These are phyloP conservation scores for Planoprotostelium fungivorum DNA, from an alignment of 78 protist species.

Conservation along the genomic window DNA sequence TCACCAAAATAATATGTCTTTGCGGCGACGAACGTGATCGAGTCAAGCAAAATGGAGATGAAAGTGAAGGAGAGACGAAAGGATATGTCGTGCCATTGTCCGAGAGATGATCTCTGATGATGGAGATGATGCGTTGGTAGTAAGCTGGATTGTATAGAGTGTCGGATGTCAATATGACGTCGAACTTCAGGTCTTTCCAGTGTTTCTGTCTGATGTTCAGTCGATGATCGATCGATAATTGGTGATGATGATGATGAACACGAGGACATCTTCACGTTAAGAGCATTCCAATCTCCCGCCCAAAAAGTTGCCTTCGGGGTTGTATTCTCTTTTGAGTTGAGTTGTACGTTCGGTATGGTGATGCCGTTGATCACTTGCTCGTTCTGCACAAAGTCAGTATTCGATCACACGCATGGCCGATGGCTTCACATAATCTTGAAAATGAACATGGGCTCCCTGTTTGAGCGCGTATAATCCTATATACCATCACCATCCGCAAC, in stretches of 20 bases:
- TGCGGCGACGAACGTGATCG: no score
- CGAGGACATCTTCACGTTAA: background rate
- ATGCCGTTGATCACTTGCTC: constrained; percentile 29
- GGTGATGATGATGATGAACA: background rate
- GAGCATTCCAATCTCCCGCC: background rate
- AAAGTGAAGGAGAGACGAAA: no score
- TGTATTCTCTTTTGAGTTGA: background rate
- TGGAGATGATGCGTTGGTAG: no score
- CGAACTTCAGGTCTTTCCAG: constrained; percentile 22
- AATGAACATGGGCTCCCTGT: constrained; percentile 30
- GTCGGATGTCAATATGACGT: constrained; percentile 43
- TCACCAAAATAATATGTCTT: no score
- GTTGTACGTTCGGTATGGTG: constrained; percentile 19
- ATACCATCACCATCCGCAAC: no score
- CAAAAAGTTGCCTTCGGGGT: background rate
- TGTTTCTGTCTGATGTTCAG: background rate
- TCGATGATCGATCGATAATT: background rate
- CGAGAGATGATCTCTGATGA: no score
- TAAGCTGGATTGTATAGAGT: constrained; percentile 36
- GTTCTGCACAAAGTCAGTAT: constrained; percentile 4
- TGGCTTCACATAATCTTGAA: constrained; percentile 61
- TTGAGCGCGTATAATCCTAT: constrained; percentile 22
- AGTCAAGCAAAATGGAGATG: no score
- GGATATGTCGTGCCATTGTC: no score
- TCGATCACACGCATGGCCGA: background rate